Conservation (phyloP, 75 land plant species). For the Azolla pinnata region DNA sequence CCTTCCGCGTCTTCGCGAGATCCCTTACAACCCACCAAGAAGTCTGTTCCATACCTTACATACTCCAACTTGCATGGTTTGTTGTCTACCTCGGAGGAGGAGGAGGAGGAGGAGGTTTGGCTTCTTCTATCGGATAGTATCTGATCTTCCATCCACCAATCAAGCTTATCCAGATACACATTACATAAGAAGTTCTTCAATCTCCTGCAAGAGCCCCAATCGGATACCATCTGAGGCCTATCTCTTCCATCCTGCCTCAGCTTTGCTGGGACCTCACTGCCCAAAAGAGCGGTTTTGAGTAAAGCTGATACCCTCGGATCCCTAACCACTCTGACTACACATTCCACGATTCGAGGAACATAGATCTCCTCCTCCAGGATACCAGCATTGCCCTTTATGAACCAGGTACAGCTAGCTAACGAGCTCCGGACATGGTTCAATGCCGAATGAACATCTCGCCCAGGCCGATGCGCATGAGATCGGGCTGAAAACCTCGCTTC, state of each 20-base stretch:
- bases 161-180: slow-evolving; percentile 50
- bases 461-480: slow-evolving; percentile 57
- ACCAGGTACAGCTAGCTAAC: slow-evolving; percentile 63
- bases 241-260: no score
- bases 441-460: slow-evolving; percentile 47
- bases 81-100: slow-evolving; percentile 46
- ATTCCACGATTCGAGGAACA: slow-evolving; percentile 19
- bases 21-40: slow-evolving; percentile 61
- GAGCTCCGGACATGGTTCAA: slow-evolving; percentile 44
- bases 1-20: slow-evolving; percentile 43
- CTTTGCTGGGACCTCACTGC: no score
- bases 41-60: slow-evolving; percentile 49
- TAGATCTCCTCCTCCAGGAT: slow-evolving; percentile 26
- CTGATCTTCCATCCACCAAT: slow-evolving; percentile 59
- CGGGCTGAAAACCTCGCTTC: slow-evolving; percentile 42
- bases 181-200: slow-evolving; percentile 57
- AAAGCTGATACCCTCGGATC: slow-evolving; percentile 43
- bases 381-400: slow-evolving; percentile 43
- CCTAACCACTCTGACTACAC: slow-evolving; percentile 29
- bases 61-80: slow-evolving; percentile 56
- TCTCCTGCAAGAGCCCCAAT: slow-evolving; percentile 49
- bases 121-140: slow-evolving; percentile 38
- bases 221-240: slow-evolving; percentile 37
- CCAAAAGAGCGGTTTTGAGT: slow-evolving; percentile 32
- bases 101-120: slow-evolving; percentile 59